These are phyloP conservation scores for Entomortierella chlamydospora DNA, from an alignment of 192 early-diverging fungal genomes.

Conservation along the genomic window DNA sequence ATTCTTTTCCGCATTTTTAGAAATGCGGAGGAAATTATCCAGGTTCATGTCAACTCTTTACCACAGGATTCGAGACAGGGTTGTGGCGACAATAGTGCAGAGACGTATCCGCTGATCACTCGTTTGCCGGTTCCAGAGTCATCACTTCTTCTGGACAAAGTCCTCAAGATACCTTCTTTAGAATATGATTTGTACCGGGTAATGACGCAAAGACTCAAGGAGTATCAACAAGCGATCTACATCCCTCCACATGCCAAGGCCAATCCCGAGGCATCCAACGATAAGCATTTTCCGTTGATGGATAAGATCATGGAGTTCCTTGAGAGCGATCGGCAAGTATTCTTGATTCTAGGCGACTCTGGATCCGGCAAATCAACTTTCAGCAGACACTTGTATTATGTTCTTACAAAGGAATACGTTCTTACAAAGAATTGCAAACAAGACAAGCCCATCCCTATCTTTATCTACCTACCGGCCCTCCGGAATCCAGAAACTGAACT, in stretches of 20 bases:
- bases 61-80: too few relatives aligned
- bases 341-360: conserved; percentile 24
- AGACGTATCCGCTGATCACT: too few relatives aligned
- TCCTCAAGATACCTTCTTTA: conserved; percentile 14
- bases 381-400: conserved; percentile 5
- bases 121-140: too few relatives aligned
- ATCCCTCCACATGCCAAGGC: conserved; percentile 16
- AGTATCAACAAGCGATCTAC: conserved; percentile 1
- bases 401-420: conserved; percentile 8
- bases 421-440: conserved; percentile 4
- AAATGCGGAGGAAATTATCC: too few relatives aligned
- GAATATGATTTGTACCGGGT: too few relatives aligned
- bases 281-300: conserved; percentile 10
- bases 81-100: too few relatives aligned
- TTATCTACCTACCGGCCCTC: conserved; percentile 8
- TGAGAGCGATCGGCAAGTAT: conserved; percentile 15
- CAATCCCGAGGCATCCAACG: conserved; percentile 2
- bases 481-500: conserved; percentile 1
- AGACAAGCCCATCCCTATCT: conserved; percentile 8
- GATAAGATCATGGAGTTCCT: conserved; percentile 13
- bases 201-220: too few relatives aligned
- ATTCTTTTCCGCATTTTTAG: too few relatives aligned
- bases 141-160: background rate
- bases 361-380: conserved; percentile 29
- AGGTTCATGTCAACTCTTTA: too few relatives aligned